Evolutionary conservation across 768 basidiomycete species (phyloP).

Genomic region (Suillus fuscotomentosus): DNA sequence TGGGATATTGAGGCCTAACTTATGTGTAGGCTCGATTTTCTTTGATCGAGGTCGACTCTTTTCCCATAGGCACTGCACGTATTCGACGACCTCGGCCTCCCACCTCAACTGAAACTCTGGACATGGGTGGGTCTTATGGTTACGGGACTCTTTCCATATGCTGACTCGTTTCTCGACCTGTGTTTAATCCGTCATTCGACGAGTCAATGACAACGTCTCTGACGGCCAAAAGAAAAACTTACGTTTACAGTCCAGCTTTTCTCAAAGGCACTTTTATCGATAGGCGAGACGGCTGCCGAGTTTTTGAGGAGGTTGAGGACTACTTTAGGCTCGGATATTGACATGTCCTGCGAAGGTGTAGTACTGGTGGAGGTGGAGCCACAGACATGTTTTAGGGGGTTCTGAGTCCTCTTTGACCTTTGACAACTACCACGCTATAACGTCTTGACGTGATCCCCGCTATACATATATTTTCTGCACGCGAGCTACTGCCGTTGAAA

Average conservation of each 20-base stretch:
- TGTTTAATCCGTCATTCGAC: not conserved
- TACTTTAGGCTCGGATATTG: conserved; percentile 11
- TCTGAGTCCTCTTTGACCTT: too few species aligned
- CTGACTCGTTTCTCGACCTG: conserved; percentile 2
- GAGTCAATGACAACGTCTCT: not conserved
- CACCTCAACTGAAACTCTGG: conserved; percentile 17
- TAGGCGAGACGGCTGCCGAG: not conserved
- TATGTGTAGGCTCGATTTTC: not conserved
- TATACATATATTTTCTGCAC: too few species aligned
- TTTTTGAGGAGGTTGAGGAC: conserved; percentile 1
- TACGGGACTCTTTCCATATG: not conserved
- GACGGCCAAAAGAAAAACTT: not conserved
- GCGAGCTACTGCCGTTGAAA: too few species aligned
- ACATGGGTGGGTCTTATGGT: not conserved
- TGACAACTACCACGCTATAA: too few species aligned
- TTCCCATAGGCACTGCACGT: conserved; percentile 16
- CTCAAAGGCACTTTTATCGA: not conserved
- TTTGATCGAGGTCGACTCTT: conserved; percentile 4
- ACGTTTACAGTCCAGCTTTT: not conserved
- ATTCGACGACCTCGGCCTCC: conserved; percentile 20
- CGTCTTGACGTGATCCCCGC: too few species aligned
- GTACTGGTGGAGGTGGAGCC: too few species aligned
- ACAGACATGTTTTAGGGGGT: too few species aligned
- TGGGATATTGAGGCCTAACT: conserved; percentile 11
- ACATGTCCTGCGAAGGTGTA: not conserved